A percentile compares a stretch with the other conserved stretches of the same genome.
These are phyloP conservation scores for Trichothecium sympodiale DNA, from an alignment of 2,329 filamentous ascomycete species.

Conservation along the genomic window DNA sequence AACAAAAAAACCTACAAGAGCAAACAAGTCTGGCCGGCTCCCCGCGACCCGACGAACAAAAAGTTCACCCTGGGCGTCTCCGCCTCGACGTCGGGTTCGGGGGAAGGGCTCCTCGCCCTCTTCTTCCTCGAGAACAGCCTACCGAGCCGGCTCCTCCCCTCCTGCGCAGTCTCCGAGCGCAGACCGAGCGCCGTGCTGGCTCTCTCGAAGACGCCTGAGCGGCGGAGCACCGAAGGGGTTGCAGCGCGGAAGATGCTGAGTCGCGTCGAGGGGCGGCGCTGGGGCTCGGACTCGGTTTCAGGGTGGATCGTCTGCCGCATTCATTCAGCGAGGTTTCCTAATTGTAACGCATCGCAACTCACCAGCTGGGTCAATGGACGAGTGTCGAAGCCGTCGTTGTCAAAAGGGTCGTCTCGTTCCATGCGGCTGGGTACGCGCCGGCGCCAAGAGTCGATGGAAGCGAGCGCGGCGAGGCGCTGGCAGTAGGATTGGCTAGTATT, in stretches of 20 bases:
- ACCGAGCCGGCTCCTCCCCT: neutral
- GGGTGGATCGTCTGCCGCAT: slow-evolving; percentile 16
- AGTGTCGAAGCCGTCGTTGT: slow-evolving; percentile 17
- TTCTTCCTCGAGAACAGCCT: slow-evolving; percentile 16
- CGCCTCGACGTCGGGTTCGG: slow-evolving; percentile 4
- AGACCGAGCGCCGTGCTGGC: slow-evolving; percentile 1
- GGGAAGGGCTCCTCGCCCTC: slow-evolving; percentile 10
- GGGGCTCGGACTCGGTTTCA: slow-evolving; percentile 1
- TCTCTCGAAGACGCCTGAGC: neutral
- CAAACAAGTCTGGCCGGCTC: slow-evolving; percentile 24
- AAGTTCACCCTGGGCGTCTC: slow-evolving; percentile 18
- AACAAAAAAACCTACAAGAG: slow-evolving; percentile 19
- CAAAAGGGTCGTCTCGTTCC: slow-evolving; percentile 23
- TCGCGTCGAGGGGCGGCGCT: slow-evolving; percentile 13
- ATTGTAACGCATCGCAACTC: slow-evolving; percentile 1
- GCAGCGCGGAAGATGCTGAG: slow-evolving; percentile 16
- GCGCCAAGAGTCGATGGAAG: slow-evolving; percentile 21
- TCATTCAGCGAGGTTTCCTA: neutral
- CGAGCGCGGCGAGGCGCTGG: slow-evolving; percentile 6
- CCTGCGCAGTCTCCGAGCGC: neutral
- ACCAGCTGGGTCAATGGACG: slow-evolving; percentile 20
- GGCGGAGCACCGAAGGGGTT: slow-evolving; percentile 6
- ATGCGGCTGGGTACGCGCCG: slow-evolving; percentile 21
- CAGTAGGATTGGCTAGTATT: neutral
- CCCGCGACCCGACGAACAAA: slow-evolving; percentile 22